phyloP scores from a whole-genome alignment of 805 yeast genomes.

The Saturnispora galanensis region DNA sequence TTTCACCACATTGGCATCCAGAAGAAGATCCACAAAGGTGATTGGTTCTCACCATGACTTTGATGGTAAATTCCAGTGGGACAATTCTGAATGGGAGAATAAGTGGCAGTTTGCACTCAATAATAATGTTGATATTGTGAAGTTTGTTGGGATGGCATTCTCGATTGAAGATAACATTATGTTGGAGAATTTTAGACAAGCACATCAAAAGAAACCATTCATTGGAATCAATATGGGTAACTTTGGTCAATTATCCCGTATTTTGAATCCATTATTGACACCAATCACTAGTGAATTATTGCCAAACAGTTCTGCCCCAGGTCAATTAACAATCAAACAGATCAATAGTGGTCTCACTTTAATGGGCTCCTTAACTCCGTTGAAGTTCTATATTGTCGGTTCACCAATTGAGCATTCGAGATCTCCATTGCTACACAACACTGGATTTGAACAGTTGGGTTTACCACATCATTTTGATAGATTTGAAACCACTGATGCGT shows the following conservation, averaged over 20 bases:
- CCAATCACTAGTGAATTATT: slow-evolving; percentile 73
- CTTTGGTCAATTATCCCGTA: slow-evolving; percentile 69
- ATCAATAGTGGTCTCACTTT: slow-evolving; percentile 47
- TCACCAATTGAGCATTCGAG: slow-evolving; percentile 77
- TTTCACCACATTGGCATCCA: slow-evolving; percentile 39
- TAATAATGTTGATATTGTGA: slow-evolving; percentile 62
- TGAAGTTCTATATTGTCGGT: slow-evolving; percentile 69
- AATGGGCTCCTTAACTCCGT: slow-evolving; percentile 52
- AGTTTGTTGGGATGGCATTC: slow-evolving; percentile 73
- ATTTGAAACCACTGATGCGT: slow-evolving; percentile 59
- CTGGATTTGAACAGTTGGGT: slow-evolving; percentile 65
- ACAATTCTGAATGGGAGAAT: slow-evolving; percentile 60
- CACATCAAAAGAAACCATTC: slow-evolving; percentile 51
- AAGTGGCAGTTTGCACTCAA: slow-evolving; percentile 58
- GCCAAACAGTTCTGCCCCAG: slow-evolving; percentile 70
- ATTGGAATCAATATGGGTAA: slow-evolving; percentile 79
- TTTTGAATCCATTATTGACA: slow-evolving; percentile 63
- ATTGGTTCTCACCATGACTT: slow-evolving; percentile 82
- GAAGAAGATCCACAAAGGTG: slow-evolving; percentile 53
- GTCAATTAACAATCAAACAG: slow-evolving; percentile 59
- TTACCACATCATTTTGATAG: slow-evolving; percentile 63
- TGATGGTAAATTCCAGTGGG: slow-evolving; percentile 54
- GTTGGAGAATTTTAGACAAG: slow-evolving; percentile 58
- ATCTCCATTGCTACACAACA: slow-evolving; percentile 79
- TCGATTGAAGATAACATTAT: slow-evolving; percentile 55